These are phyloP conservation scores for Delphinella strobiligena DNA, from an alignment of 2,329 filamentous ascomycete genomes.

Conservation along the genomic window DNA sequence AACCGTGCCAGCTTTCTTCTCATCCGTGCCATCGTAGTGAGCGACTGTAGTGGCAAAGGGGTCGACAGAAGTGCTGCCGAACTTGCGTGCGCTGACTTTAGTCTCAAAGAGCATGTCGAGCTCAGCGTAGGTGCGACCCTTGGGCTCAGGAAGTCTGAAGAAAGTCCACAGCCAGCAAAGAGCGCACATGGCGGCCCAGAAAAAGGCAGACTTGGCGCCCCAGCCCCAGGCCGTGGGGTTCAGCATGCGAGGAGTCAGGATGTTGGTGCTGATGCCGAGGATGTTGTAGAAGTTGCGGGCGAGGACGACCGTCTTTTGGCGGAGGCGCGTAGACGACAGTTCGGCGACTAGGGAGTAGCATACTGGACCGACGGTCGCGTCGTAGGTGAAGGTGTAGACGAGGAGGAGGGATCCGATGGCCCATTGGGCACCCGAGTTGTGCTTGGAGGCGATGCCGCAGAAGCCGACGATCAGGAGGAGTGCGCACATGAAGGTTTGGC, in stretches of 20 bases:
- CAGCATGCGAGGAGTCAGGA: slow-evolving; percentile 17
- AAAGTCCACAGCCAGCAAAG: slow-evolving; percentile 29
- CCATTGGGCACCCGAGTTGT: slow-evolving; percentile 13
- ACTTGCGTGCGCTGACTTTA: slow-evolving; percentile 27
- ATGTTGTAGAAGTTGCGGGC: slow-evolving; percentile 20
- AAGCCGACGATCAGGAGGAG: slow-evolving; percentile 16
- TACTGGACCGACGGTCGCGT: slow-evolving; percentile 37
- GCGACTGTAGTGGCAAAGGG: neutral
- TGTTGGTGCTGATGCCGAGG: slow-evolving; percentile 13
- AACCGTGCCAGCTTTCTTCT: neutral
- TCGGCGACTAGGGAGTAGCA: slow-evolving; percentile 20
- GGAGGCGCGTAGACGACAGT: slow-evolving; percentile 17
- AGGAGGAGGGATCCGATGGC: slow-evolving; percentile 16
- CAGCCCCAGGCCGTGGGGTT: slow-evolving; percentile 22
- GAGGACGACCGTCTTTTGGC: slow-evolving; percentile 18
- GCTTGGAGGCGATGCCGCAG: slow-evolving; percentile 11
- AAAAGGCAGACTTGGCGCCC: slow-evolving; percentile 27
- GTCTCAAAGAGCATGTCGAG: slow-evolving; percentile 32
- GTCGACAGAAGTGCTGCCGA: slow-evolving; percentile 9
- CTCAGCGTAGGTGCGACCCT: slow-evolving; percentile 29
- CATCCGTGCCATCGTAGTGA: neutral
- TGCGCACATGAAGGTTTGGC: slow-evolving; percentile 10
- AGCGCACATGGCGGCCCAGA: slow-evolving; percentile 27
- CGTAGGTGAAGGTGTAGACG: slow-evolving; percentile 34
- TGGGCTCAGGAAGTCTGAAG: slow-evolving; percentile 33